phyloP scores from a whole-genome alignment of 805 yeast genomes.

The Pichia thaimueangensis region DNA sequence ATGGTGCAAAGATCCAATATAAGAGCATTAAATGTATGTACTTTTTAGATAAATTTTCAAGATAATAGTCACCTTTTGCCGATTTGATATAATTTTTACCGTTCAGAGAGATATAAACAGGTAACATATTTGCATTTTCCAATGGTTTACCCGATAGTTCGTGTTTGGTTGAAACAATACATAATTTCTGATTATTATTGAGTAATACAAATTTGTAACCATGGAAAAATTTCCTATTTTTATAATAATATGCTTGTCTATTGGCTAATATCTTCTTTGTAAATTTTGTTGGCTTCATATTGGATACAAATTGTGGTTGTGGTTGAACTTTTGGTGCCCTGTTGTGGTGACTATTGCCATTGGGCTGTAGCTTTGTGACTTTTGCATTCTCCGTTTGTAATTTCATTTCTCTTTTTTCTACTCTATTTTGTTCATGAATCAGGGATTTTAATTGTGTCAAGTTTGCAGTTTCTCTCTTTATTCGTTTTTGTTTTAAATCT shows the following conservation, averaged over 20 bases:
- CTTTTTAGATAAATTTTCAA: slow-evolving; percentile 4
- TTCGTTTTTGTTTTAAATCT: slow-evolving; percentile 1
- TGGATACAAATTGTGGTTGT: too few relatives aligned
- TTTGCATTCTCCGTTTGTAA: not conserved
- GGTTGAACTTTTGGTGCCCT: too few relatives aligned
- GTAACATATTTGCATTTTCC: slow-evolving; percentile 17
- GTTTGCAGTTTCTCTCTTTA: not conserved
- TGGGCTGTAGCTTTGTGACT: not conserved
- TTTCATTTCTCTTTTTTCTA: not conserved
- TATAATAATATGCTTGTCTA: slow-evolving; percentile 33
- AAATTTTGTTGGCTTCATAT: not conserved
- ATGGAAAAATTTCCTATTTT: slow-evolving; percentile 40
- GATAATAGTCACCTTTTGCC: slow-evolving; percentile 21
- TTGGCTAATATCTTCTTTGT: slow-evolving; percentile 22
- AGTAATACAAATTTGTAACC: slow-evolving; percentile 40
- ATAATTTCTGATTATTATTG: slow-evolving; percentile 35
- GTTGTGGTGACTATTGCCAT: too few relatives aligned
- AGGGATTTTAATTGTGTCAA: slow-evolving; percentile 1
- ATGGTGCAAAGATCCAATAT: too few relatives aligned
- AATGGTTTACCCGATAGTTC: slow-evolving; percentile 13
- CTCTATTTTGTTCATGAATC: not conserved
- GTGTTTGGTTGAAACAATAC: slow-evolving; percentile 30
- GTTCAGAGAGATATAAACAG: slow-evolving; percentile 14
- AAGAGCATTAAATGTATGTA: not conserved
- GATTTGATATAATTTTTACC: slow-evolving; percentile 19